Base-by-base conservation (phyloP, 768 basidiomycete species). In the Lactarius psammicola region DNA sequence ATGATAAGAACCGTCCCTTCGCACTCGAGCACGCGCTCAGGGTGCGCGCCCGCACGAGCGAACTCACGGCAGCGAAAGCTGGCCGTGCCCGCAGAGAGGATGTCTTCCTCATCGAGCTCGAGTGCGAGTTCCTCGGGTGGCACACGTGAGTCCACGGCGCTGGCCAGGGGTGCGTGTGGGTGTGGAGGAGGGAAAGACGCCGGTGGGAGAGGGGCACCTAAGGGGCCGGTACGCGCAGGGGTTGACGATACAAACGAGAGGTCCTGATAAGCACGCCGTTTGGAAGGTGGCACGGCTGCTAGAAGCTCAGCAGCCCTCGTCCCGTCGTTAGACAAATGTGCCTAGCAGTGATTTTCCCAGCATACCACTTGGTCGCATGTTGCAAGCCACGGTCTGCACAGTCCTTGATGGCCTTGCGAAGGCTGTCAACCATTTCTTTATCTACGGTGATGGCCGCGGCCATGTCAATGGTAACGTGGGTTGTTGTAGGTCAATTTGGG, bases 61-160 rank as follows among this genome's bases (percentile, higher is more conserved):
- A 89, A 89, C 71, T 98, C 95, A 72, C 88, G 87, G 18, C 85
- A 77, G 68, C 92, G 87, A 69, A 92, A 84, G 72, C 86, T 90
- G 23, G 85, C 80, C 63, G 86, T 85, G 2, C 91, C 94, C 40
- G 89, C 82, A 60, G 84, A 75, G 70, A 92, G 82, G n/a, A 80
- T 69, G 71, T 97, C 94, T 68, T 86, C 85, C 58, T 95, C 94
- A 34, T 85, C 75, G 26, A 71, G 72, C 73, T 88, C 85, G 53
- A 83, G 74, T 40, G 82, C 60, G 34, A 65, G 53, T 30, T 68
- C 69, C 26, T 64, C 63, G 8, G 36, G 58, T 10, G 59, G 31
- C 20, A 56, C 57, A 23, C 42, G 33, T 6, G 60, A 11, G 33
- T 70, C 59, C 15, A 68, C 64, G 31, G 61, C 64, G 36, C 46